Evolutionary conservation across 164 flowering plant genomes (phyloP).

Genomic region (Stephania japonica): DNA sequence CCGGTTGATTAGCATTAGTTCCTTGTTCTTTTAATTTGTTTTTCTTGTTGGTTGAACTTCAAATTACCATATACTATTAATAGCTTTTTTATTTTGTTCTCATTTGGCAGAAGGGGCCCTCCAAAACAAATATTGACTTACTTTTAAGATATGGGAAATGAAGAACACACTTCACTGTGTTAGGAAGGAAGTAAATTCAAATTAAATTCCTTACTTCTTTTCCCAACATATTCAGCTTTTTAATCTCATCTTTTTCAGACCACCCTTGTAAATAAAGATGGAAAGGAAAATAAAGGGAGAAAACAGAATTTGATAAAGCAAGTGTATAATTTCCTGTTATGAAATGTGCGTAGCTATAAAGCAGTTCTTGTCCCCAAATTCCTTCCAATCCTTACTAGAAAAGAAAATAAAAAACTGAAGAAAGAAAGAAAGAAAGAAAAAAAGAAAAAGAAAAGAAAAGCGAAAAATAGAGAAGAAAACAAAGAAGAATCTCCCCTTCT

Average conservation of each 20-base stretch:
- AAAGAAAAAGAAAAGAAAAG: constrained; percentile 7
- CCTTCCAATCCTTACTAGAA: constrained; percentile 25
- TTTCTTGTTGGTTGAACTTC: no score
- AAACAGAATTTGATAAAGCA: constrained; percentile 30
- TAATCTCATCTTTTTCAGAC: constrained; percentile 11
- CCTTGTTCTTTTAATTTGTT: no score
- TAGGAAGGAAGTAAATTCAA: constrained; percentile 23
- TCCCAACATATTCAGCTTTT: constrained; percentile 19
- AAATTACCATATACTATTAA: no score
- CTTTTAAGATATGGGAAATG: constrained; percentile 21
- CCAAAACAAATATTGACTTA: constrained; percentile 23
- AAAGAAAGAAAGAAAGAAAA: neutral
- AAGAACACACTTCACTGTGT: constrained; percentile 37
- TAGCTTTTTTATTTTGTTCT: no score
- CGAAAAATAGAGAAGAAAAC: neutral
- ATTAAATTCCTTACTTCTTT: constrained; percentile 26
- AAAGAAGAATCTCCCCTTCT: constrained; percentile 16
- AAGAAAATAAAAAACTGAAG: constrained; percentile 1
- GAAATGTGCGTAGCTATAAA: constrained; percentile 35
- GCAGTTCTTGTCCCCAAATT: constrained; percentile 32
- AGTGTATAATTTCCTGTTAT: constrained; percentile 29
- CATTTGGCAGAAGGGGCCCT: constrained; percentile 22
- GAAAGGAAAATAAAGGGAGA: constrained; percentile 8
- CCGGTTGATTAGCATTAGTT: no score
- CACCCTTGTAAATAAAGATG: constrained; percentile 24